Percentiles rank a stretch among this genome's conserved stretches.
Conservation (phyloP, 805 yeast genomes). For the Ogataea chonburiensis region DNA sequence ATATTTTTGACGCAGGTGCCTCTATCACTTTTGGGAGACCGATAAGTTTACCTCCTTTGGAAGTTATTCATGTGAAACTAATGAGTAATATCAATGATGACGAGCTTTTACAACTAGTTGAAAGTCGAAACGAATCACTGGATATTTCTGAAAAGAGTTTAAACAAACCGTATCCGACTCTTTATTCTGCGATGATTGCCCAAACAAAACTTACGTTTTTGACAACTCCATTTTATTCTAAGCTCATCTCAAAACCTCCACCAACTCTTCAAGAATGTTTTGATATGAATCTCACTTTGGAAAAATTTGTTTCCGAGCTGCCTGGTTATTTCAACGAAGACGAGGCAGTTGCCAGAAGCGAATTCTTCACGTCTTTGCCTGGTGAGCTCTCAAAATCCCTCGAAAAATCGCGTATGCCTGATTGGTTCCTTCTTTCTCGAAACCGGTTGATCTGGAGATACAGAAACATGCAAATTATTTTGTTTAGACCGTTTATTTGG, state of each 20-base stretch:
- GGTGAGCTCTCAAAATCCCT: slow-evolving; percentile 18
- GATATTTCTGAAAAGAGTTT: slow-evolving; percentile 22
- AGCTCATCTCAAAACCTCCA: slow-evolving; percentile 45
- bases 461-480: slow-evolving; percentile 51
- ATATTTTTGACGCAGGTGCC: slow-evolving; percentile 61
- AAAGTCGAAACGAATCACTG: slow-evolving; percentile 18
- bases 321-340: slow-evolving; percentile 50
- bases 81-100: slow-evolving; percentile 53
- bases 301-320: slow-evolving; percentile 39
- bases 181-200: slow-evolving; percentile 57
- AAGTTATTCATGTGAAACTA: slow-evolving; percentile 46
- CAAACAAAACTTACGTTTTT: slow-evolving; percentile 50
- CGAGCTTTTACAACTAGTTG: slow-evolving; percentile 32
- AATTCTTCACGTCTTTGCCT: slow-evolving; percentile 27
- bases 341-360: slow-evolving; percentile 29
- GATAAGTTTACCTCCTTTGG: slow-evolving; percentile 46
- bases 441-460: slow-evolving; percentile 58
- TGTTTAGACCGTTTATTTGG: slow-evolving; percentile 57
- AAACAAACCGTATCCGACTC: slow-evolving; percentile 44
- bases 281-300: slow-evolving; percentile 44
- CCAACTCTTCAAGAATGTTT: slow-evolving; percentile 51
- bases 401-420: slow-evolving; percentile 33
- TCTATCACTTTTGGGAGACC: slow-evolving; percentile 68
- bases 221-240: slow-evolving; percentile 49
- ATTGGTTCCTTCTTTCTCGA: slow-evolving; percentile 55